Evolutionary conservation across 2,329 filamentous ascomycete species (phyloP), one percentile per base, ranked within the genome.

Genomic region (Lizonia empirigonia): DNA sequence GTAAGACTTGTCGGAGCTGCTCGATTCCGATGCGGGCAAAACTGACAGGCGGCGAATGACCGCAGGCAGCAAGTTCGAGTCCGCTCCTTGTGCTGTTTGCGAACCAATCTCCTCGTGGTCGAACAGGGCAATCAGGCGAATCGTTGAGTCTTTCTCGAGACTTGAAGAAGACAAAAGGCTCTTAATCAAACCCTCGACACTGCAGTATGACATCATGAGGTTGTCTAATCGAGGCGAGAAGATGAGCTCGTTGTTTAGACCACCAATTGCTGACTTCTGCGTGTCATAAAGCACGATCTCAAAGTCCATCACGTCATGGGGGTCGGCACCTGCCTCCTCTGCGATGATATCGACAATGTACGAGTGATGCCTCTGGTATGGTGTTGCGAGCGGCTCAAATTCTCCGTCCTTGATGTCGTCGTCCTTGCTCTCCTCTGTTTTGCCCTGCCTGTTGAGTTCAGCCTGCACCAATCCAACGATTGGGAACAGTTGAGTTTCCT

Each of bases 61-160:
- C 19, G 90, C 84, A 1, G 94, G 93, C 15, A 99, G 82, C 50
- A 96, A 82, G 75, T 96, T 96, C 4, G 91, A 96, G 76, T 95
- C 86, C 15, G 94, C 94, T 55, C 94, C 94, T 69, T 99, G 94
- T 5, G 93, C 92, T 2, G 91, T 96, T 50, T 84, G 86, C 55
- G 90, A 96, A 45, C 94, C 94, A 67, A 99, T 94, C 72, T 99
- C 94, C 75, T 99, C 94, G 76, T 99, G 92, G 72, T 99, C 94
- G 73, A 99, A 99, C 75, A 93, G 90, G 27, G 91, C 88, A 61
- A 95, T 88, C n/a, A 99, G 80, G 36, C 94, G 90, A 67, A 97
- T 97, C 15, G 85, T 87, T 3, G 84, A 79, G 68, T 97, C 93
- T 18, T 87, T 76, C 34, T 91, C 85, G 22, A 97, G 82, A 5